Evolutionary conservation across 2,329 filamentous ascomycete genomes (phyloP).

Genomic region (Lachnellula willkommii): DNA sequence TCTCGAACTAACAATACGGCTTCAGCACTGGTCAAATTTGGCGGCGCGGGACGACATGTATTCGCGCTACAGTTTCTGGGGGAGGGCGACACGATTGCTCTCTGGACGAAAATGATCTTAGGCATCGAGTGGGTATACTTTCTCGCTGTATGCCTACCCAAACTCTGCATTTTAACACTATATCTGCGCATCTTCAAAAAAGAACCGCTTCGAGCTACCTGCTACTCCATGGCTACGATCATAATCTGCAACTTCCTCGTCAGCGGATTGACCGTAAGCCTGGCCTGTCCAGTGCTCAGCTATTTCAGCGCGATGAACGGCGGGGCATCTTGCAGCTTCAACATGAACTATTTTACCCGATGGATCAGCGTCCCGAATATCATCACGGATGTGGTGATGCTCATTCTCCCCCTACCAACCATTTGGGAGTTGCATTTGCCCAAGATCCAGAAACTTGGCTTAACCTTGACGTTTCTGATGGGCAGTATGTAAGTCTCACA

Average conservation of each 20-base stretch:
- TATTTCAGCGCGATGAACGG: background rate
- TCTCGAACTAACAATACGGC: background rate
- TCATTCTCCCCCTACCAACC: background rate
- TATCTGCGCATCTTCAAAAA: slow-evolving; percentile 4
- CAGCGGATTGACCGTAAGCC: background rate
- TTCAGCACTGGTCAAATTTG: slow-evolving; percentile 2
- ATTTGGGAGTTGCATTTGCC: background rate
- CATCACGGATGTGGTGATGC: slow-evolving; percentile 3
- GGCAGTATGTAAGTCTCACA: background rate
- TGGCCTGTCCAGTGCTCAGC: background rate
- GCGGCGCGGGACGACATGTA: background rate
- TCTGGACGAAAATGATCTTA: background rate
- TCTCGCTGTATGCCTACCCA: background rate
- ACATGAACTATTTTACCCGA: background rate
- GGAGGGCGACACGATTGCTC: background rate
- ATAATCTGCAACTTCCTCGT: background rate
- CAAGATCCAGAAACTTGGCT: background rate
- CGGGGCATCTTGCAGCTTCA: background rate
- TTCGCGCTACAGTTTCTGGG: background rate
- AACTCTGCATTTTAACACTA: slow-evolving; percentile 1
- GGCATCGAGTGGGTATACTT: slow-evolving; percentile 1
- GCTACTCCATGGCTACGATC: background rate
- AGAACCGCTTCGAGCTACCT: background rate
- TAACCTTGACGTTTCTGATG: background rate
- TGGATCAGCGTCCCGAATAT: slow-evolving; percentile 4